phyloP scores from a whole-genome alignment of 2,329 filamentous ascomycete species.

The Cladosporium sp. region DNA sequence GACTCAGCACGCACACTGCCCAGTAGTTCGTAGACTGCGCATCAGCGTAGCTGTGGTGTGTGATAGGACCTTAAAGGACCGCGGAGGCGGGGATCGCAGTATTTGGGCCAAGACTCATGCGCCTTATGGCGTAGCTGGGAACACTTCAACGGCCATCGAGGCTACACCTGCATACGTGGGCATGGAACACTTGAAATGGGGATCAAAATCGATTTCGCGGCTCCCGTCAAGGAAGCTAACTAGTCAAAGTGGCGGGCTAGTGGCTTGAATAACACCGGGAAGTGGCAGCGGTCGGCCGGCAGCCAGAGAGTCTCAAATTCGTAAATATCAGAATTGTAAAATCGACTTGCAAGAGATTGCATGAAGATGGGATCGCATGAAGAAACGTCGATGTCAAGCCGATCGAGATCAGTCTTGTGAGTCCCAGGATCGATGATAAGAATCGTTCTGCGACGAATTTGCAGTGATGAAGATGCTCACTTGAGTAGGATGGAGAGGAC shows the following conservation, averaged over 20 bases:
- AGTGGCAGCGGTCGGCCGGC: background rate
- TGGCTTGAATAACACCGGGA: background rate
- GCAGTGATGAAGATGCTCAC: background rate
- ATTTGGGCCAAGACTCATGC: conserved; percentile 14
- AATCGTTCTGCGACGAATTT: background rate
- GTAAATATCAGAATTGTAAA: background rate
- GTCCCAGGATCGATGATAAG: background rate
- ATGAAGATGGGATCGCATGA: background rate
- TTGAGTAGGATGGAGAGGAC: background rate
- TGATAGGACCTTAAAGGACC: background rate
- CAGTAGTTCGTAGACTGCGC: background rate
- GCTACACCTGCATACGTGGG: background rate
- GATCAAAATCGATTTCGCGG: background rate
- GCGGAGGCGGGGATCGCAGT: conserved; percentile 15
- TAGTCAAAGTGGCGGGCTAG: conserved; percentile 5
- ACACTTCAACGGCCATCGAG: background rate
- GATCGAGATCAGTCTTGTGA: background rate
- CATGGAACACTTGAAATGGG: background rate
- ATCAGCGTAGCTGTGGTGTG: background rate
- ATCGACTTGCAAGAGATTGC: background rate
- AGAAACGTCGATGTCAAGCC: background rate
- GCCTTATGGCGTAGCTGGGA: background rate
- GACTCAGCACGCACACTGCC: background rate
- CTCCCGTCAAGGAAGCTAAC: conserved; percentile 1
- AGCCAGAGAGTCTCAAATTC: background rate